Percentiles rank a stretch among this genome's conserved stretches.
Conservation (phyloP, 352 stramenopile genomes). For the Phytophthora ramorum region DNA sequence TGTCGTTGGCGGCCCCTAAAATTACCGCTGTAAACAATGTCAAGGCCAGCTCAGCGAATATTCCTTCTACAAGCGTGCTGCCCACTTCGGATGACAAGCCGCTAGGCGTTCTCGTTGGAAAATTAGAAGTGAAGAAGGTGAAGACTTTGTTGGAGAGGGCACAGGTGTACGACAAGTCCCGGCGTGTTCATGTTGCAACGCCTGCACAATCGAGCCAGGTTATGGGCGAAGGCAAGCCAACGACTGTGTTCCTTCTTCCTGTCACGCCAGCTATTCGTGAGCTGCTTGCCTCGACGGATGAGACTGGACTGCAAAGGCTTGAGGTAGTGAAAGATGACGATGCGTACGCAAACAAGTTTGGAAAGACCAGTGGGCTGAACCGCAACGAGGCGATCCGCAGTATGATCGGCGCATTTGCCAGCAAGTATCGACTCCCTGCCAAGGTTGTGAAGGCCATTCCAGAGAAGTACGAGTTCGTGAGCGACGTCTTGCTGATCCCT, state of each 20-base stretch:
- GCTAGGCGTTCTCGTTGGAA: constrained; percentile 60
- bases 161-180: constrained; percentile 81
- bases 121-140: constrained; percentile 75
- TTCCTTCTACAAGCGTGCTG: background rate
- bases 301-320: constrained; percentile 44
- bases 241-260: constrained; percentile 66
- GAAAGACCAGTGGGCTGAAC: constrained; percentile 72
- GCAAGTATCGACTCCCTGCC: constrained; percentile 47
- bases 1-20: constrained; percentile 36
- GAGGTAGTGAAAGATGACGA: constrained; percentile 61
- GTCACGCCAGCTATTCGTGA: constrained; percentile 51
- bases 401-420: constrained; percentile 60
- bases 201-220: constrained; percentile 9
- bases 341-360: constrained; percentile 79
- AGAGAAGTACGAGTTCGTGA: constrained; percentile 82
- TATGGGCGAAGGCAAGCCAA: constrained; percentile 20
- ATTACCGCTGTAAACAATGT: background rate
- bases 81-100: constrained; percentile 25
- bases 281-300: constrained; percentile 25
- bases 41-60: constrained; percentile 15
- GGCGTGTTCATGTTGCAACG: constrained; percentile 60
- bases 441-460: constrained; percentile 49
- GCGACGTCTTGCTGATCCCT: constrained; percentile 75
- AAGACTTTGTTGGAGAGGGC: constrained; percentile 77
- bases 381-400: constrained; percentile 77